phyloP scores from a whole-genome alignment of 495 filamentous ascomycete species.

The Trichoderma erinaceum region DNA sequence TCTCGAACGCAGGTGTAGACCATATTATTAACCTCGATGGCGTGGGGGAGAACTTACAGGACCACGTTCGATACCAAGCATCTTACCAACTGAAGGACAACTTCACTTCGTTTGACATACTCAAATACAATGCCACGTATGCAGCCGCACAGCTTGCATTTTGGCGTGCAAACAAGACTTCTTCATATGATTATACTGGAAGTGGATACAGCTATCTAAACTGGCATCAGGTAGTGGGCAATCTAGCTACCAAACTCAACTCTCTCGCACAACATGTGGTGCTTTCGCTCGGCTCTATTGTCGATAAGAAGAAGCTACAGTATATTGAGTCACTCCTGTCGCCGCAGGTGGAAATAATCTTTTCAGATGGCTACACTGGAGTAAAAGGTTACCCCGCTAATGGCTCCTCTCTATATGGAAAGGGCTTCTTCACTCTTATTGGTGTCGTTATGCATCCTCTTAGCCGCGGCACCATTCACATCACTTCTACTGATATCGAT shows the following conservation, averaged over 20 bases:
- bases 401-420: conserved; percentile 23
- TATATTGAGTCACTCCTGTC: conserved; percentile 21
- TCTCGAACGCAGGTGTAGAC: conserved; percentile 36
- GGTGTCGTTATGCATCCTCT: conserved; percentile 40
- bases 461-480: conserved; percentile 49
- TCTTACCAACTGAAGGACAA: conserved; percentile 18
- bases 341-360: conserved; percentile 31
- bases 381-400: conserved; percentile 29
- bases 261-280: conserved; percentile 16
- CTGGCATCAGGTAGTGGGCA: conserved; percentile 21
- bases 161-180: conserved; percentile 18
- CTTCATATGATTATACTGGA: conserved; percentile 22
- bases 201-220: conserved; percentile 24
- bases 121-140: conserved; percentile 20
- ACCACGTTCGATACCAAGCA: conserved; percentile 30
- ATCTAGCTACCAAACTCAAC: conserved; percentile 8
- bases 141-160: conserved; percentile 22
- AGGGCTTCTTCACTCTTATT: conserved; percentile 38
- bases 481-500: conserved; percentile 24
- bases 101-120: conserved; percentile 20
- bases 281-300: background rate
- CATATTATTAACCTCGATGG: conserved; percentile 45
- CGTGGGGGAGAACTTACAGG: conserved; percentile 55
- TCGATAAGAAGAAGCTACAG: conserved; percentile 22
- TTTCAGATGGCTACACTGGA: conserved; percentile 29